These are phyloP conservation scores for Clonostachys byssicola DNA, from an alignment of 2,329 filamentous ascomycete species.

Conservation along the genomic window DNA sequence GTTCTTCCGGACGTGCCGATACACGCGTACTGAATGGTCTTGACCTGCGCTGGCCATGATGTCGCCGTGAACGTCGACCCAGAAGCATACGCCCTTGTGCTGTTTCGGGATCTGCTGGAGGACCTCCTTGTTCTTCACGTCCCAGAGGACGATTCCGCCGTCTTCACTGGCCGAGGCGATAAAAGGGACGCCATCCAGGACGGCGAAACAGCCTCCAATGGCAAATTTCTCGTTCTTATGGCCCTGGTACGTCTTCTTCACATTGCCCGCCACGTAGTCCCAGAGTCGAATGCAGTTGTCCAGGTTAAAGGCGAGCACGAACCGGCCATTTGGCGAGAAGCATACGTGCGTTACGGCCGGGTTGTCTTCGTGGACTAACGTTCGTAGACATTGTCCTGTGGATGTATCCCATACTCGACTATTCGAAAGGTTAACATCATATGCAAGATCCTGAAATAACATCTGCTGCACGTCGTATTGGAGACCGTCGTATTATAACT, in stretches of 20 bases:
- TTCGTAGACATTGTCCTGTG: constrained; percentile 91
- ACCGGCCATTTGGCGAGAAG: constrained; percentile 92
- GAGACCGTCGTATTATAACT: constrained; percentile 19
- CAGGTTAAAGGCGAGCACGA: constrained; percentile 85
- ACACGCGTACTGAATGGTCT: constrained; percentile 48
- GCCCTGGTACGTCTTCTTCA: constrained; percentile 96
- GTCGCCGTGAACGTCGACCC: constrained; percentile 56
- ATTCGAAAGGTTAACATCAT: background rate
- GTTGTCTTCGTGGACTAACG: constrained; percentile 94
- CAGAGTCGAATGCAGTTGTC: constrained; percentile 88
- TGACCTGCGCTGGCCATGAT: constrained; percentile 55
- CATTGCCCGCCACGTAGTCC: constrained; percentile 89
- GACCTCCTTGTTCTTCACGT: constrained; percentile 79
- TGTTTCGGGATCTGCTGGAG: constrained; percentile 57
- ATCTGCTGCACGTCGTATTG: background rate
- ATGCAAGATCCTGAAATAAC: background rate
- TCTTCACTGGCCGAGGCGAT: constrained; percentile 85
- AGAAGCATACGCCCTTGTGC: constrained; percentile 58
- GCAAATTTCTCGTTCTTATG: constrained; percentile 82
- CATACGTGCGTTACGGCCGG: constrained; percentile 83
- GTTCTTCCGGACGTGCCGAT: constrained; percentile 22
- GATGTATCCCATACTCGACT: constrained; percentile 92
- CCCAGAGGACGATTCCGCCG: constrained; percentile 82
- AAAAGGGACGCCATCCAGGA: constrained; percentile 47
- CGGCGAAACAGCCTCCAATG: constrained; percentile 79